phyloP scores from a whole-genome alignment of 148 eudicot species.

The Tetragonia tetragonoides region DNA sequence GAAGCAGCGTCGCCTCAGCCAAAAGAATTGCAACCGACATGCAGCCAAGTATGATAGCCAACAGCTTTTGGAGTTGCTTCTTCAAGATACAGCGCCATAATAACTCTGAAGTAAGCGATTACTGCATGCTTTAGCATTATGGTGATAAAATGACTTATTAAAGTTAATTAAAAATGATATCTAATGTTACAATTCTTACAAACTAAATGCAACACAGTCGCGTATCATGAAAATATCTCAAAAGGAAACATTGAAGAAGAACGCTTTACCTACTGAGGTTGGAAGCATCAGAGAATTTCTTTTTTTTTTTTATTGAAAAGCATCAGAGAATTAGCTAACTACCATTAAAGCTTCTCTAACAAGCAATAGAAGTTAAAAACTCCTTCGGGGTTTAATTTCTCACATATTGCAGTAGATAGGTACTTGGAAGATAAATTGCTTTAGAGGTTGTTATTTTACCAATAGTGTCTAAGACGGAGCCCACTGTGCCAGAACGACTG shows the following conservation, averaged over 20 bases:
- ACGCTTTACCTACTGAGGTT: neutral
- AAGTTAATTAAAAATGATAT: neutral
- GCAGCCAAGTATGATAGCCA: slow-evolving; percentile 88
- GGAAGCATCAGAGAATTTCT: neutral
- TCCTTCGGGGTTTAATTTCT: neutral
- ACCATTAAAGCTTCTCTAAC: neutral
- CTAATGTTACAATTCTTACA: neutral
- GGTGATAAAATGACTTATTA: neutral
- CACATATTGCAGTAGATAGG: neutral
- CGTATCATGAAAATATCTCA: neutral
- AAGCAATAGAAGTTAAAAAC: neutral
- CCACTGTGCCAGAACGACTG: slow-evolving; percentile 61
- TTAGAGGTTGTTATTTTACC: slow-evolving; percentile 41
- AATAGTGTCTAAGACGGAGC: slow-evolving; percentile 57
- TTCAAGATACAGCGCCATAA: slow-evolving; percentile 80
- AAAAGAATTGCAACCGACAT: slow-evolving; percentile 96
- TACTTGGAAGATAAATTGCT: neutral
- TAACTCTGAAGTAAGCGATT: slow-evolving; percentile 51
- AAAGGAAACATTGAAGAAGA: neutral
- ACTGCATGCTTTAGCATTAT: neutral
- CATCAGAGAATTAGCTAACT: neutral
- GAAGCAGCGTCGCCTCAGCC: slow-evolving; percentile 92
- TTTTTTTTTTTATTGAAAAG: too few relatives aligned
- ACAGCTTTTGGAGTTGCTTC: slow-evolving; percentile 65
- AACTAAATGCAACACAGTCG: neutral